Conservation (phyloP, 495 filamentous ascomycete species). For the Neurospora tetrasperma region DNA sequence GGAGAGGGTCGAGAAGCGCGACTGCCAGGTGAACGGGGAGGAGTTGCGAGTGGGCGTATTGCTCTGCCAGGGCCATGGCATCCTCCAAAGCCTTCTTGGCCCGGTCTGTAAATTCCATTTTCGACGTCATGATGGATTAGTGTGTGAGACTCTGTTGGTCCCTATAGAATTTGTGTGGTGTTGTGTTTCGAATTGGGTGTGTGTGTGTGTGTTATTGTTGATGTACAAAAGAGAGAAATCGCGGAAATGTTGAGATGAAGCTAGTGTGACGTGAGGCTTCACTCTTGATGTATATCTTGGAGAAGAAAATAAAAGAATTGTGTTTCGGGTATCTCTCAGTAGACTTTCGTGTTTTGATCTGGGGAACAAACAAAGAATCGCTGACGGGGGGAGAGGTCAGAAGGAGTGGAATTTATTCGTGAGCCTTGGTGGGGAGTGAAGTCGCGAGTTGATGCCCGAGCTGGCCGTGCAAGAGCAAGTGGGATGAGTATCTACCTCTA, state of each 20-base stretch:
- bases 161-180: background rate
- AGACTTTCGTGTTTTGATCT: conserved; percentile 2
- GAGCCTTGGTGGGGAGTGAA: background rate
- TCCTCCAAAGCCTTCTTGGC: conserved; percentile 81
- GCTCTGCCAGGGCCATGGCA: conserved; percentile 68
- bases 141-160: conserved; percentile 14
- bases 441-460: conserved; percentile 9
- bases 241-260: conserved; percentile 1
- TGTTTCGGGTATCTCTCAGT: conserved; percentile 5
- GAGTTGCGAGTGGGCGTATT: conserved; percentile 85
- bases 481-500: conserved; percentile 5
- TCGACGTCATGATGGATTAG: conserved; percentile 35
- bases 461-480: conserved; percentile 5
- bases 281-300: background rate
- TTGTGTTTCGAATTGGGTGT: conserved; percentile 1
- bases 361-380: background rate
- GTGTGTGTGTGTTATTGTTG: background rate
- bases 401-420: conserved; percentile 14
- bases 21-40: conserved; percentile 82
- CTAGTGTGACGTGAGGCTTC: conserved; percentile 21
- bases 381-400: background rate
- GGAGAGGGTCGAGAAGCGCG: conserved; percentile 71
- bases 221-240: background rate
- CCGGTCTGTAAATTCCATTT: conserved; percentile 84
- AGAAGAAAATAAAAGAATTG: background rate